A percentile compares a stretch with the other conserved stretches of the same genome.
Evolutionary conservation across 2,329 filamentous ascomycete genomes (phyloP).

Genomic region (Epichloe scottii): DNA sequence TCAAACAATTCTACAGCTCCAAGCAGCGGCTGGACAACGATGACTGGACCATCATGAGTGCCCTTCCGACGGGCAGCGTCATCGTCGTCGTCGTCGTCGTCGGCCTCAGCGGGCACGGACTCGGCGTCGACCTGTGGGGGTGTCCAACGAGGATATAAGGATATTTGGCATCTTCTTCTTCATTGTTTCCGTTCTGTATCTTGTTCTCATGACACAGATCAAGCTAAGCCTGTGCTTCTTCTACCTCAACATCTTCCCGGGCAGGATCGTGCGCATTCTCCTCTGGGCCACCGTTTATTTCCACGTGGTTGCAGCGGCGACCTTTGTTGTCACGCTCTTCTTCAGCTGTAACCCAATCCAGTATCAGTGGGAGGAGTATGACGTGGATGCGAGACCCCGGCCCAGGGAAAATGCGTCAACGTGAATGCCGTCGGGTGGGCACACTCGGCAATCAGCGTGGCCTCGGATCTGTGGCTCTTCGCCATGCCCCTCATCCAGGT

Average conservation of each 20-base stretch:
- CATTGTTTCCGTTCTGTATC: slow-evolving; percentile 24
- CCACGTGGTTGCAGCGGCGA: slow-evolving; percentile 15
- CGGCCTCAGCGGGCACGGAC: slow-evolving; percentile 13
- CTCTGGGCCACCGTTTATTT: slow-evolving; percentile 22
- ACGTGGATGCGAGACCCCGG: not conserved
- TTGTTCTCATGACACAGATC: slow-evolving; percentile 23
- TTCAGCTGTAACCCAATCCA: slow-evolving; percentile 27
- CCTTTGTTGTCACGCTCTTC: slow-evolving; percentile 20
- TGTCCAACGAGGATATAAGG: not conserved
- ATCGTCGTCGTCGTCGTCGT: slow-evolving; percentile 11
- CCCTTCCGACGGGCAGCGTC: slow-evolving; percentile 10
- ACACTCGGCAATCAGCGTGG: not conserved
- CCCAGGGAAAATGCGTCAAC: not conserved
- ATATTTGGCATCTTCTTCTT: slow-evolving; percentile 23
- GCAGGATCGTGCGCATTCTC: slow-evolving; percentile 14
- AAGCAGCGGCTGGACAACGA: slow-evolving; percentile 19
- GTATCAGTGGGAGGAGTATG: slow-evolving; percentile 26
- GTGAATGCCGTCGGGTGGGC: not conserved
- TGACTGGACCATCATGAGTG: slow-evolving; percentile 17
- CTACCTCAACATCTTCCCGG: slow-evolving; percentile 31
- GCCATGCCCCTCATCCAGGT: slow-evolving; percentile 4
- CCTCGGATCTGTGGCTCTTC: slow-evolving; percentile 3
- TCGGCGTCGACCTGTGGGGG: slow-evolving; percentile 11
- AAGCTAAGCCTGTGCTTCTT: slow-evolving; percentile 30
- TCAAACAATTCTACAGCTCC: slow-evolving; percentile 15